Percentiles rank a stretch among this genome's conserved stretches.
phyloP scores from a whole-genome alignment of 345 rosid species.

The Luvunga scandens region DNA sequence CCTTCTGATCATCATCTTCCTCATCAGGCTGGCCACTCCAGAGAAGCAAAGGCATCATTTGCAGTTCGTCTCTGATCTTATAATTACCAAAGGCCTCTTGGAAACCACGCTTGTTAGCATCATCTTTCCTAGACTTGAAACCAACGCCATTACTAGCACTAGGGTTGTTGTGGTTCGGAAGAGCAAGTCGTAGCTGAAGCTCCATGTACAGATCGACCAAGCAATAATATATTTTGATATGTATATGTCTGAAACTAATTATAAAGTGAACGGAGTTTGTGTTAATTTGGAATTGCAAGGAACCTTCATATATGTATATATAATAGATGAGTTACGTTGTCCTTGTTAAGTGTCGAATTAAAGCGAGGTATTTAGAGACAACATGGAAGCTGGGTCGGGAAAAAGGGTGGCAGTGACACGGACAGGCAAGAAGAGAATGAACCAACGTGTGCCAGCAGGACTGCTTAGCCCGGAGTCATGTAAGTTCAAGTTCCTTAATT shows the following conservation, averaged over 20 bases:
- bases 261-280: constrained; percentile 12
- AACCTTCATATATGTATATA: constrained; percentile 3
- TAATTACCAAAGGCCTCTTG: constrained; percentile 26
- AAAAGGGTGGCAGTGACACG: constrained; percentile 57
- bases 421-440: constrained; percentile 37
- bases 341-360: constrained; percentile 14
- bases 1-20: constrained; percentile 42
- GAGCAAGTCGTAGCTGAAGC: constrained; percentile 49
- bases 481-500: too few species aligned
- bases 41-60: constrained; percentile 22
- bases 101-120: constrained; percentile 29
- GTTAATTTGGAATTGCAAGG: not conserved
- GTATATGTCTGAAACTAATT: not conserved
- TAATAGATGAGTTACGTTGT: constrained; percentile 17
- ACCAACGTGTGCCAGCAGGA: constrained; percentile 22
- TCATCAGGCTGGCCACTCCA: constrained; percentile 57
- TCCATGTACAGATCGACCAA: constrained; percentile 31
- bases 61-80: not conserved
- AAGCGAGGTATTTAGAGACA: constrained; percentile 43
- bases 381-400: constrained; percentile 55
- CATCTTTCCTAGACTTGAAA: constrained; percentile 6
- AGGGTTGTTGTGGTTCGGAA: constrained; percentile 22
- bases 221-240: too few species aligned
- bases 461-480: constrained; percentile 5
- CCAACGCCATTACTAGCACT: constrained; percentile 6